phyloP scores from a whole-genome alignment of 164 flowering plant species.

The Tinospora cordifolia region DNA sequence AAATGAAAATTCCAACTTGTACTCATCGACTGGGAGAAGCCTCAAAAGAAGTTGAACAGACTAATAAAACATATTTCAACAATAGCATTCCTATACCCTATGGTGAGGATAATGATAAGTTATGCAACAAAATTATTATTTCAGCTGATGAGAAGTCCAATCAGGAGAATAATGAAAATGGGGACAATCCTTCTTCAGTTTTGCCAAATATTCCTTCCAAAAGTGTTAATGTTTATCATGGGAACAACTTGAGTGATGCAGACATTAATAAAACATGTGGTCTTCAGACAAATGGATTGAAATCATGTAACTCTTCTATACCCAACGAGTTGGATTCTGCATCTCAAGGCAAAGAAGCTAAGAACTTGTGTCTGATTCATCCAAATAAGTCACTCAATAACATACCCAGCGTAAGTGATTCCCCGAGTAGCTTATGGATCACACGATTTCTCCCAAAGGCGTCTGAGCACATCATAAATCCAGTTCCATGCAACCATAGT shows the following conservation, averaged over 20 bases:
- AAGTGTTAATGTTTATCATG: constrained; percentile 15
- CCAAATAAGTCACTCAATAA: constrained; percentile 14
- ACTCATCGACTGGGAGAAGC: constrained; percentile 17
- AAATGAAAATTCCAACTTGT: constrained; percentile 9
- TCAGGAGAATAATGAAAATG: constrained; percentile 17
- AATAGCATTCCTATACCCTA: constrained; percentile 23
- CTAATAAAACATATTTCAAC: constrained; percentile 15
- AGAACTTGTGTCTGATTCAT: constrained; percentile 5
- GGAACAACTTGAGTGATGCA: constrained; percentile 12
- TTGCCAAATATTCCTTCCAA: constrained; percentile 15
- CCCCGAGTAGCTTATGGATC: constrained; percentile 53
- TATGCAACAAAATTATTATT: constrained; percentile 12
- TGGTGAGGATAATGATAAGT: constrained; percentile 15
- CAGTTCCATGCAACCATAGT: constrained; percentile 16
- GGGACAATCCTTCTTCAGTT: constrained; percentile 15
- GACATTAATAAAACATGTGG: constrained; percentile 18
- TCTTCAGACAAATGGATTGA: constrained; percentile 15
- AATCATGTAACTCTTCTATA: constrained; percentile 25
- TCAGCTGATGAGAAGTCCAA: constrained; percentile 17
- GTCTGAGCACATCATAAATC: constrained; percentile 17
- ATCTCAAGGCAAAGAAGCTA: constrained; percentile 24
- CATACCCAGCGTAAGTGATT: constrained; percentile 17
- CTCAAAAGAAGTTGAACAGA: constrained; percentile 23
- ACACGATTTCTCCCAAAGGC: constrained; percentile 46
- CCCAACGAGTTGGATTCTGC: constrained; percentile 22